Base-by-base conservation (phyloP, 2,329 filamentous ascomycete genomes). In the Talaromyces albobiverticillius region DNA sequence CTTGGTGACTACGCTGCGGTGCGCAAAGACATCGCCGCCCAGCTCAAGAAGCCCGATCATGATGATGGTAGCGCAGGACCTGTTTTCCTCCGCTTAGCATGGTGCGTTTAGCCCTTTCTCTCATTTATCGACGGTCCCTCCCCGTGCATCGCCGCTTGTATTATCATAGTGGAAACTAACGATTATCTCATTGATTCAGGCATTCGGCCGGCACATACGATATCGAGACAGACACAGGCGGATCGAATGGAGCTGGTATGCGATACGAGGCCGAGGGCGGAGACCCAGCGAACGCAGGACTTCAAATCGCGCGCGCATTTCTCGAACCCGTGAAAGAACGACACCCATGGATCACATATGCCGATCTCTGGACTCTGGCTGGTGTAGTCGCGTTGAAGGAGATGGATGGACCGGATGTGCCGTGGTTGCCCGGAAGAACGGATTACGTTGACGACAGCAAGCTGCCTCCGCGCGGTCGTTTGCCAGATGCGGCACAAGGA, bases 181-280 rank as follows among this genome's bases (percentile, higher is more conserved):
- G 18, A 3, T 40, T 47, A 16, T 40, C 40, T 51, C 11, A 34
- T 38, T 36, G 20, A 32, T 16, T 26, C 53, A 81, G 81, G 81
- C 84, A 87, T 70, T 80, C 80, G n/a, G 71, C 83, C 1, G 83
- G 84, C 25, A 86, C 83, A 4, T 86, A 86, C 67, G 80, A 83
- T 62, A 69, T 71, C 26, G 73, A 76, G 52, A 81, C 81, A 52
- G 79, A 83, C 62, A 86, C 83, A 0, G 84, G 84, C 32, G 83
- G 83, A 34, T 82, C 78, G 23, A 86, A 86, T 64, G 84, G 84
- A 56, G 83, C 84, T 0, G 83, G 82, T 16, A 86, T 86, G 83
- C 77, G 83, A 31, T 86, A 85, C 64, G 82, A 85, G 70, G 71
- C 76, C 22, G 83, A 86, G 71, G 82, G 82, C 55, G 83, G 82